phyloP scores from a whole-genome alignment of 1,284 basidiomycete genomes.

The Trametes sp. region DNA sequence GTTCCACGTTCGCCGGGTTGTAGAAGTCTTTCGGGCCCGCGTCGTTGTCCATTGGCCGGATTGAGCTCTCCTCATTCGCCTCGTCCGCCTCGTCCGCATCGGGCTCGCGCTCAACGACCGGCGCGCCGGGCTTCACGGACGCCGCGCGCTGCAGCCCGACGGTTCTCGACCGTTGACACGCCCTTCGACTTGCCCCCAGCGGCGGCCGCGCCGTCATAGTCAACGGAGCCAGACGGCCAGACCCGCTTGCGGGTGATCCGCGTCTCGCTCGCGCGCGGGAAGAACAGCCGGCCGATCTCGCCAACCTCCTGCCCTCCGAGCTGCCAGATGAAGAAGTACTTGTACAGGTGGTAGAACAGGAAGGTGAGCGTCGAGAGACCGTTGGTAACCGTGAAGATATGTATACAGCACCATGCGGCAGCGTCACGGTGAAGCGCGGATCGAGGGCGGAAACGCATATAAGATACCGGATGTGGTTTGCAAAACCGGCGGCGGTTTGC shows the following conservation, averaged over 20 bases:
- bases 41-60: conserved; percentile 34
- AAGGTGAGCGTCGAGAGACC: conserved; percentile 87
- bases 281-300: conserved; percentile 96
- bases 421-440: too few relatives aligned
- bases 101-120: conserved; percentile 9
- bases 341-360: conserved; percentile 86
- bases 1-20: conserved; percentile 80
- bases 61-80: not conserved
- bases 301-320: conserved; percentile 75
- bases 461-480: too few relatives aligned
- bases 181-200: conserved; percentile 2
- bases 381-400: conserved; percentile 92
- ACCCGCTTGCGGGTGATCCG: conserved; percentile 20
- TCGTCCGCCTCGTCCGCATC: not conserved
- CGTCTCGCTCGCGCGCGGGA: conserved; percentile 79
- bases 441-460: too few relatives aligned
- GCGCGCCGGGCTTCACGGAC: conserved; percentile 6
- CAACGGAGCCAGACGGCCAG: conserved; percentile 8
- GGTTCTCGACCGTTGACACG: conserved; percentile 10
- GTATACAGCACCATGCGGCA: too few relatives aligned
- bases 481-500: too few relatives aligned
- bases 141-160: too few relatives aligned
- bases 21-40: conserved; percentile 64
- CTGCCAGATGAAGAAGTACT: conserved; percentile 88
- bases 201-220: conserved; percentile 2